Conservation (phyloP, 2,329 filamentous ascomycete genomes). For the Tolypocladium ophioglossoides region DNA sequence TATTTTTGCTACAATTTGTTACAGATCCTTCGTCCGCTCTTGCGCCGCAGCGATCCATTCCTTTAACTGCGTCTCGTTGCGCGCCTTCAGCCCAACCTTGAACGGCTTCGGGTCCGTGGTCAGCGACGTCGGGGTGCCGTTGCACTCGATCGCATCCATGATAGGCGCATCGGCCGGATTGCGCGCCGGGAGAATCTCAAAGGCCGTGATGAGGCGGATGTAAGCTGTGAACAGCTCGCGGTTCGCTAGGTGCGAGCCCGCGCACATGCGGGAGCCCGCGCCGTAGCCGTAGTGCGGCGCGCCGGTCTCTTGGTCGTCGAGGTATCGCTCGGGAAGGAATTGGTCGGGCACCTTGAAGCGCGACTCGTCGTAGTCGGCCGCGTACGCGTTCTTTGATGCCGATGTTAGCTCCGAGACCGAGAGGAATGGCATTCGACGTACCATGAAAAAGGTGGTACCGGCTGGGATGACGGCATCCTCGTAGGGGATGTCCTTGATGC, state of each 20-base stretch:
- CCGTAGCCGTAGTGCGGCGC: constrained; percentile 54
- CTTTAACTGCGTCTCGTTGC: constrained; percentile 33
- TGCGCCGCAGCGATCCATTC: constrained; percentile 44
- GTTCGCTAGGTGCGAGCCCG: constrained; percentile 52
- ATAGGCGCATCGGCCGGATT: constrained; percentile 37
- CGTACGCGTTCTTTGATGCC: constrained; percentile 51
- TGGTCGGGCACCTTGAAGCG: constrained; percentile 54
- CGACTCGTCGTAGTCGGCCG: constrained; percentile 58
- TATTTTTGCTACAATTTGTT: not conserved
- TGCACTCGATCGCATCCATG: constrained; percentile 47
- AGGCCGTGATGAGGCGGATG: constrained; percentile 47
- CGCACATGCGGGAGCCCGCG: constrained; percentile 53
- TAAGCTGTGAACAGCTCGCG: constrained; percentile 52
- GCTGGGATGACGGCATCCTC: constrained; percentile 58
- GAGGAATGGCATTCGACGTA: constrained; percentile 10
- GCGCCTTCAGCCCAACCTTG: constrained; percentile 42
- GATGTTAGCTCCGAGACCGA: not conserved
- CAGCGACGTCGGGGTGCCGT: constrained; percentile 43
- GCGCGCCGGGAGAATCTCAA: constrained; percentile 39
- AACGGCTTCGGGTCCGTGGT: constrained; percentile 54
- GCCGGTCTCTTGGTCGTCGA: constrained; percentile 42
- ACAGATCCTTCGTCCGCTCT: constrained; percentile 34
- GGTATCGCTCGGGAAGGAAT: constrained; percentile 63
- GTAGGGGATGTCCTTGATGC: constrained; percentile 62
- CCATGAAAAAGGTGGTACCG: constrained; percentile 73